Evolutionary conservation across 2,329 filamentous ascomycete genomes (phyloP), one percentile per base, ranked within the genome.

Genomic region (Aspergillus arachidicola): DNA sequence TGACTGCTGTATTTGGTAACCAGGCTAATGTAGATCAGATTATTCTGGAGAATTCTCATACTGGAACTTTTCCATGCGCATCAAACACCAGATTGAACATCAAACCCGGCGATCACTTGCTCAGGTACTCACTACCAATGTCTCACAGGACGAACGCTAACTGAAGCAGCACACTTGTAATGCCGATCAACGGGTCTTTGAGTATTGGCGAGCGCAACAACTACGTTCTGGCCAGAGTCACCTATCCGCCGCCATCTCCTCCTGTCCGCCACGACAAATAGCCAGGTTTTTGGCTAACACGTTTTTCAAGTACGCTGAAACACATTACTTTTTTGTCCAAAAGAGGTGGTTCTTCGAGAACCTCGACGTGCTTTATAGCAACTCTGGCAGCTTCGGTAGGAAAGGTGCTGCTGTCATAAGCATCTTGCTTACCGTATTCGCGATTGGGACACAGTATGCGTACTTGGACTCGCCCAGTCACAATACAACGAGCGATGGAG

Each of bases 41-140:
- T 84, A 83, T 63, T 84, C 82, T 0, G 82, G 82, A 10, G 82
- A 84, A 64, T 84, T 84, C 66, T 84, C 82, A 1, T 82, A 84
- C 61, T 84, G 82, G 81, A 84, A 84, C 65, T 84, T 84, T 67
- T 84, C 82, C 46, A 83, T 83, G 81, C 74, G 80, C 46, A 79
- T 83, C 65, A 83, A 83, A 65, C 78, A 81, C n/a, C 82, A 80
- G 70, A 80, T 84, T n/a, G 79, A 83, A 59, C 62, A 75, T 74
- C 63, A 54, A 54, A 54, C 51, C 2, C 3, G 30, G 14, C 19
- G 19, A 23, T 54, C 51, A n/a, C n/a, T 54, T 21, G 51, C 51
- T 36, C 51, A 54, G 16, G 51, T 54, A 54, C 6, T 6, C 30
- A 21, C 7, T 30, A 14, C 6, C 5, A 6, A 6, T 6, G 23